Conservation (phyloP, 2,329 filamentous ascomycete genomes). For the Penicillium sp. region DNA sequence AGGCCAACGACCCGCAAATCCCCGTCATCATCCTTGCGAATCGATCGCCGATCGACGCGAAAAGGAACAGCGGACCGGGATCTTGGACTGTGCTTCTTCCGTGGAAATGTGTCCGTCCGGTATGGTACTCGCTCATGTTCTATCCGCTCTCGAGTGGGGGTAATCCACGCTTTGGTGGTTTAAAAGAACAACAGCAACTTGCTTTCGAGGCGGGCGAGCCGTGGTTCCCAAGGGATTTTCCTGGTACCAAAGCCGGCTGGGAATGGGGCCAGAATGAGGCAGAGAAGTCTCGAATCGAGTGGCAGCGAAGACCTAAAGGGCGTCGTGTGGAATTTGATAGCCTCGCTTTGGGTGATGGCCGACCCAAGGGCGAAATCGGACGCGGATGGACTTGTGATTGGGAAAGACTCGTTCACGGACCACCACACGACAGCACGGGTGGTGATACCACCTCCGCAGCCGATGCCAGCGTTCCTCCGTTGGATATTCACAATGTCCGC, state of each 20-base stretch:
- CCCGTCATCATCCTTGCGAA: slow-evolving; percentile 67
- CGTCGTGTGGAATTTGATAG: slow-evolving; percentile 71
- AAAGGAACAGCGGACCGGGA: slow-evolving; percentile 52
- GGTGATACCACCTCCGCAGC: background rate
- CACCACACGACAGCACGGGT: slow-evolving; percentile 4
- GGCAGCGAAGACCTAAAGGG: slow-evolving; percentile 73
- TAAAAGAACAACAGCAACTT: slow-evolving; percentile 73
- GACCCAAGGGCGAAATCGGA: slow-evolving; percentile 71
- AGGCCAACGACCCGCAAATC: slow-evolving; percentile 63
- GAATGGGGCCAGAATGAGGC: slow-evolving; percentile 68
- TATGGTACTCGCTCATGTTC: slow-evolving; percentile 84
- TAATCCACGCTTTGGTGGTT: slow-evolving; percentile 74
- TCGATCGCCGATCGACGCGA: slow-evolving; percentile 39
- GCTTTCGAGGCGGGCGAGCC: slow-evolving; percentile 70
- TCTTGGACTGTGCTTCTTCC: slow-evolving; percentile 81
- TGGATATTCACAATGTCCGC: slow-evolving; percentile 33
- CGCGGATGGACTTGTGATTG: slow-evolving; percentile 79
- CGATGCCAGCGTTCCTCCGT: slow-evolving; percentile 20
- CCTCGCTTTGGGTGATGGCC: slow-evolving; percentile 65
- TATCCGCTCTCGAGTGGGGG: slow-evolving; percentile 72
- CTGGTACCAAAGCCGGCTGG: slow-evolving; percentile 71
- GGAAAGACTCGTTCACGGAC: slow-evolving; percentile 56
- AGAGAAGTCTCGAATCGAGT: slow-evolving; percentile 54
- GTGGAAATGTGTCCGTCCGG: slow-evolving; percentile 77
- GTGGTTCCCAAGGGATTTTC: slow-evolving; percentile 83